These are phyloP conservation scores for Eutrema yunnanense DNA, from an alignment of 345 rosid species.

Conservation along the genomic window DNA sequence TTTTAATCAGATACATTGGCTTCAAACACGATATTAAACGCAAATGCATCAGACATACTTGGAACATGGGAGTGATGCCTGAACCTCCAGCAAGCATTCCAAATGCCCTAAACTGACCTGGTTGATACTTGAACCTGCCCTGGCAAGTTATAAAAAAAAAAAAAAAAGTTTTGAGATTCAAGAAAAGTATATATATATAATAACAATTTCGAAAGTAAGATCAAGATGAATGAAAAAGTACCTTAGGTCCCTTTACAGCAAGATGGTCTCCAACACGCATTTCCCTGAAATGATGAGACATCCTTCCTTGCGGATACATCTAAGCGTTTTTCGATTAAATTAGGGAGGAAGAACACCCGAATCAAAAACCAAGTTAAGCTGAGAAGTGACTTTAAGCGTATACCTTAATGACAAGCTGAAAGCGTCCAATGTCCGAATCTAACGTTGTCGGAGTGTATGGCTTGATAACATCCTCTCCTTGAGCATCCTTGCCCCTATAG, in stretches of 20 bases:
- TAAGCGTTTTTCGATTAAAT: neutral
- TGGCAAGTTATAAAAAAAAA: conserved; percentile 23
- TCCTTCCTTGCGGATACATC: conserved; percentile 99
- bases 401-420: conserved; percentile 91
- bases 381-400: neutral
- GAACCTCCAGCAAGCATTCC: conserved; percentile 99
- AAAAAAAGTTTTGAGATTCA: neutral
- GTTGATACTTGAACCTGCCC: conserved; percentile 93
- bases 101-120: conserved; percentile 84
- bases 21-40: neutral
- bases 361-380: conserved; percentile 2
- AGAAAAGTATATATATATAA: neutral
- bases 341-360: neutral
- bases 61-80: conserved; percentile 99
- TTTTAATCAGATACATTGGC: neutral
- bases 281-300: conserved; percentile 99
- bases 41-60: conserved; percentile 38
- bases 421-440: conserved; percentile 86
- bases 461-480: conserved; percentile 81
- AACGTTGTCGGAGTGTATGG: conserved; percentile 94
- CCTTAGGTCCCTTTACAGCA: conserved; percentile 98
- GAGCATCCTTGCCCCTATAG: conserved; percentile 78
- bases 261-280: conserved; percentile 79
- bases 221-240: conserved; percentile 15
- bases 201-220: neutral